A percentile compares a stretch with the other conserved stretches of the same genome.
These are phyloP conservation scores for Cladosporium sp. DNA, from an alignment of 2,329 filamentous ascomycete species.

Conservation along the genomic window DNA sequence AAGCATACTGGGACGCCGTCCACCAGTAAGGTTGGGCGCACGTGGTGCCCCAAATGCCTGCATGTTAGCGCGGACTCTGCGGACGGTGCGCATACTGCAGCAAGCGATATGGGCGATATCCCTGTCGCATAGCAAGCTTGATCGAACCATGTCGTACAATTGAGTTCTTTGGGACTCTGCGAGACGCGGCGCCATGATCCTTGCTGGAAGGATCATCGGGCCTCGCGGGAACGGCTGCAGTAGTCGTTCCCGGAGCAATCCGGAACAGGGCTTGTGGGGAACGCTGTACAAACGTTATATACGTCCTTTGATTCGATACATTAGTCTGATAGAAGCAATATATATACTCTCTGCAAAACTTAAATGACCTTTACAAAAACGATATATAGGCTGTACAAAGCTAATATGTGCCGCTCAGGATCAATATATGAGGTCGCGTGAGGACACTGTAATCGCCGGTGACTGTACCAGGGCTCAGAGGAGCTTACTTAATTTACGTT, in stretches of 20 bases:
- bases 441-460: too few species aligned
- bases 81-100: background rate
- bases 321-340: too few species aligned
- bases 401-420: too few species aligned
- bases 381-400: too few species aligned
- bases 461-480: too few species aligned
- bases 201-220: background rate
- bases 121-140: background rate
- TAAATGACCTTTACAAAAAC: too few species aligned
- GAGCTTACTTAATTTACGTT: too few species aligned
- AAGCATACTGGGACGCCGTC: background rate
- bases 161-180: conserved; percentile 1
- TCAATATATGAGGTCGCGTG: too few species aligned
- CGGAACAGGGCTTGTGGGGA: background rate
- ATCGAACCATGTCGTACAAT: conserved; percentile 1
- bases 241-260: conserved; percentile 1
- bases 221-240: background rate
- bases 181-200: conserved; percentile 1
- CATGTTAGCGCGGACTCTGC: background rate
- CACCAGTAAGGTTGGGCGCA: background rate
- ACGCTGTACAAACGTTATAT: background rate
- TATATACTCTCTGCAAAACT: too few species aligned
- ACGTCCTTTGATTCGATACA: background rate
- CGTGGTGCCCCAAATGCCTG: background rate
- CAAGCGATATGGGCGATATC: background rate